A percentile compares a stretch with the other conserved stretches of the same genome.
Evolutionary conservation across 306 rosid species (phyloP).

Genomic region (Vigna nakashimae): DNA sequence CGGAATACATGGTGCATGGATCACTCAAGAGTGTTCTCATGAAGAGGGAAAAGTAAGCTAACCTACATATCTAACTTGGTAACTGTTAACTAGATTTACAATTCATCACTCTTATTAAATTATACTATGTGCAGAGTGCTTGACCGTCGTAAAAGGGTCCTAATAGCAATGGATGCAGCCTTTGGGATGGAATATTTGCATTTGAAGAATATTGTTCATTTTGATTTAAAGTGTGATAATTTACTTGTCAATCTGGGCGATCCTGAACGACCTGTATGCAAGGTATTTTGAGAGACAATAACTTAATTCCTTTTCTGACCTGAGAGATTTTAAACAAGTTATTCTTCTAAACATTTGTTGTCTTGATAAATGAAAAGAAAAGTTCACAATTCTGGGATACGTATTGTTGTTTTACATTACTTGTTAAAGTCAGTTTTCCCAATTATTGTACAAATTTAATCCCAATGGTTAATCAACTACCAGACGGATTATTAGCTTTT

Average conservation of each 20-base stretch:
- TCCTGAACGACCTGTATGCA: constrained; percentile 89
- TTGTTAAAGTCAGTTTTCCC: neutral
- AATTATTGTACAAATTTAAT: constrained; percentile 26
- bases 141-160: constrained; percentile 84
- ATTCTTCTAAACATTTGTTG: constrained; percentile 8
- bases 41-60: constrained; percentile 72
- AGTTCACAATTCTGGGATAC: neutral
- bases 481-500: neutral
- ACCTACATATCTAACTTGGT: constrained; percentile 25
- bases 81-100: constrained; percentile 17
- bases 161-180: constrained; percentile 92
- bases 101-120: constrained; percentile 36
- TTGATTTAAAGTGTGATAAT: constrained; percentile 96
- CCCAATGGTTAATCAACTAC: neutral
- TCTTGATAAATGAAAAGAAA: constrained; percentile 15
- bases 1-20: constrained; percentile 96
- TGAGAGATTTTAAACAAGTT: constrained; percentile 1
- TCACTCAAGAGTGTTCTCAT: constrained; percentile 85
- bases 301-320: constrained; percentile 4
- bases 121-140: constrained; percentile 71
- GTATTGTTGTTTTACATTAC: neutral
- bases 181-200: constrained; percentile 99
- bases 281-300: constrained; percentile 62
- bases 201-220: constrained; percentile 87
- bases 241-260: constrained; percentile 93